phyloP scores from a whole-genome alignment of 1,284 basidiomycete species.

The Boletus mariae region DNA sequence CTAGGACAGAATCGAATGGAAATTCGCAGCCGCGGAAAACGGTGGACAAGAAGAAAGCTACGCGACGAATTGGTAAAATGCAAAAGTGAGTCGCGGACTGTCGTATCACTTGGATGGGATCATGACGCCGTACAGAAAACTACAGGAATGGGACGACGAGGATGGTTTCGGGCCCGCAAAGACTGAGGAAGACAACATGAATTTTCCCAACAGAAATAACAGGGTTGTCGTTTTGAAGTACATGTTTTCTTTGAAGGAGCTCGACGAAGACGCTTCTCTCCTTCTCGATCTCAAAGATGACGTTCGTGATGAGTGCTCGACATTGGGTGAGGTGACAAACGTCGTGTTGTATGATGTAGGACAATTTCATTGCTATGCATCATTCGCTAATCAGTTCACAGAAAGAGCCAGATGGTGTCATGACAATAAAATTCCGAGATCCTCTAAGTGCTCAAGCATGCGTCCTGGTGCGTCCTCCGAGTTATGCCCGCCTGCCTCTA shows the following conservation, averaged over 20 bases:
- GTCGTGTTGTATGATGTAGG: conserved; percentile 95
- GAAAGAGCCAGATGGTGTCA: conserved; percentile 92
- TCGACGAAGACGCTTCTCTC: conserved; percentile 84
- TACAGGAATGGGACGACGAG: conserved; percentile 84
- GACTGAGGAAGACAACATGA: conserved; percentile 49
- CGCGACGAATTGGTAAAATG: conserved; percentile 82
- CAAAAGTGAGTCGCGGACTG: conserved; percentile 68
- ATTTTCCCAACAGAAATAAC: conserved; percentile 51
- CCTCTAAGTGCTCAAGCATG: conserved; percentile 86
- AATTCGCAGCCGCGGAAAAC: conserved; percentile 54
- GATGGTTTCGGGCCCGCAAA: conserved; percentile 75
- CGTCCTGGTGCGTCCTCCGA: conserved; percentile 58
- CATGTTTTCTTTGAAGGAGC: conserved; percentile 90
- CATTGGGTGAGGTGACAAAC: conserved; percentile 92
- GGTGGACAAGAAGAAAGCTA: conserved; percentile 78
- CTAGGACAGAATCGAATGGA: conserved; percentile 29
- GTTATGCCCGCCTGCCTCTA: background rate
- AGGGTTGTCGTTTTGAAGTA: conserved; percentile 89
- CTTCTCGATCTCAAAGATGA: conserved; percentile 94
- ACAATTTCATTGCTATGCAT: conserved; percentile 14
- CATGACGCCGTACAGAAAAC: conserved; percentile 49
- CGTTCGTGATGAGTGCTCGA: conserved; percentile 90
- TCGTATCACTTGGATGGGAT: background rate
- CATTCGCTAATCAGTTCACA: conserved; percentile 33
- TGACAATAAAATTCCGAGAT: conserved; percentile 95